Conservation (phyloP, 805 yeast species). For the Ogataea parapolymorpha region DNA sequence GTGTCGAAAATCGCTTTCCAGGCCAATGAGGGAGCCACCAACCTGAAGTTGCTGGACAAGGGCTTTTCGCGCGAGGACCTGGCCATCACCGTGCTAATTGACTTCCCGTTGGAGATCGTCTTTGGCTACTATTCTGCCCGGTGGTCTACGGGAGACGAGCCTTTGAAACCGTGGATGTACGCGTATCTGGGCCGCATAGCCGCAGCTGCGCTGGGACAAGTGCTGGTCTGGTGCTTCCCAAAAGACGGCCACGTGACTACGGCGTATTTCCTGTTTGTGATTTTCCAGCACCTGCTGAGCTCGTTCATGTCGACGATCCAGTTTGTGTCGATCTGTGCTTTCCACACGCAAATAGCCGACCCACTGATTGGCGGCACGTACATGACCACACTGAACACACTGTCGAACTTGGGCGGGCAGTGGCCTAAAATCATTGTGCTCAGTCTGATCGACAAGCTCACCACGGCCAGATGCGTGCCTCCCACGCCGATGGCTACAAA, state of each 20-base stretch:
- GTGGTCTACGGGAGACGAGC: conserved; percentile 79
- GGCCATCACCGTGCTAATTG: conserved; percentile 87
- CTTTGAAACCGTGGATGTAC: conserved; percentile 84
- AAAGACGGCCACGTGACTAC: conserved; percentile 42
- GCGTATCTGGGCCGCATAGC: conserved; percentile 79
- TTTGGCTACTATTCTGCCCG: conserved; percentile 95
- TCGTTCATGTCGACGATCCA: conserved; percentile 94
- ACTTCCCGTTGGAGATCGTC: conserved; percentile 92
- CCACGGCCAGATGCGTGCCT: conserved; percentile 57
- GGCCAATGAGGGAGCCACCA: conserved; percentile 94
- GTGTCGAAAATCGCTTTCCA: conserved; percentile 89
- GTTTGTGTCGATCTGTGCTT: conserved; percentile 90
- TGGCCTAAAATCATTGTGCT: conserved; percentile 92
- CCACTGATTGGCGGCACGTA: conserved; percentile 96
- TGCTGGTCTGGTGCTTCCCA: conserved; percentile 74
- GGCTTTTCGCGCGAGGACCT: conserved; percentile 93
- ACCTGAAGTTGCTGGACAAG: conserved; percentile 81
- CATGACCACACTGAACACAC: conserved; percentile 92
- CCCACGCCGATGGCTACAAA: conserved; percentile 12
- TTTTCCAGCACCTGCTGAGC: conserved; percentile 77
- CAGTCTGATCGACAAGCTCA: conserved; percentile 74
- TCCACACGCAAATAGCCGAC: conserved; percentile 93
- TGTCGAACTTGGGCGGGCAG: conserved; percentile 92
- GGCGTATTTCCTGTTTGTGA: conserved; percentile 64
- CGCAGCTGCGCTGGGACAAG: conserved; percentile 74